These are phyloP conservation scores for Aspergillus nanangensis DNA, from an alignment of 495 filamentous ascomycete species.

Conservation along the genomic window DNA sequence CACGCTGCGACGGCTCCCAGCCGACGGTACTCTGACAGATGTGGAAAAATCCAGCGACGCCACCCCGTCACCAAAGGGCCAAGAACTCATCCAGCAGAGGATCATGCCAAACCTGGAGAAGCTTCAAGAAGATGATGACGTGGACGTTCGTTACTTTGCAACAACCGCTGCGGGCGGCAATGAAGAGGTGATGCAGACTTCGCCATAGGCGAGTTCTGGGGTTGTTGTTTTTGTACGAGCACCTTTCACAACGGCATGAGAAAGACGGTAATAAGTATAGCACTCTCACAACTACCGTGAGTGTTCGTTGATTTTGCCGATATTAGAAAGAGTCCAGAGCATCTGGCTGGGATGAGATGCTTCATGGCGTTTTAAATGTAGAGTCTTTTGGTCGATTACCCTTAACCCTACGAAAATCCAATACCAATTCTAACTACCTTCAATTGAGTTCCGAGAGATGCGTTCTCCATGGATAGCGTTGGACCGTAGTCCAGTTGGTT, in stretches of 20 bases:
- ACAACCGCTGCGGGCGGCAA: constrained; percentile 56
- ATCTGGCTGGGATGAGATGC: constrained; percentile 34
- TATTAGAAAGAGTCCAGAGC: constrained; percentile 37
- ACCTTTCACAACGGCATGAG: constrained; percentile 13
- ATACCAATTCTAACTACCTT: too few species aligned
- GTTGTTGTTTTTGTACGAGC: constrained; percentile 4
- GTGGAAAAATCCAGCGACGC: constrained; percentile 71
- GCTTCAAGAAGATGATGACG: constrained; percentile 91
- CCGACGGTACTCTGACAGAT: constrained; percentile 76
- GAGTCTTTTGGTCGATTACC: constrained; percentile 31
- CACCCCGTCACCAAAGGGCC: constrained; percentile 64
- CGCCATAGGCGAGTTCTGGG: constrained; percentile 27
- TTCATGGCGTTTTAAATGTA: constrained; percentile 43
- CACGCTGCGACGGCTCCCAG: constrained; percentile 83
- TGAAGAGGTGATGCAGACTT: constrained; percentile 48
- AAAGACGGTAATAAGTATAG: constrained; percentile 11
- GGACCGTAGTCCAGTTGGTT: too few species aligned
- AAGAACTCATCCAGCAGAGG: constrained; percentile 79
- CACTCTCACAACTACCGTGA: constrained; percentile 16
- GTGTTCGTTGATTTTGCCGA: constrained; percentile 24
- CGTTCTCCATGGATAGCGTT: too few species aligned
- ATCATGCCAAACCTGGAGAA: constrained; percentile 91
- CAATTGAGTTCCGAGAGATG: too few species aligned
- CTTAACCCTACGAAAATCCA: constrained; percentile 16
- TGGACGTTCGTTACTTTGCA: constrained; percentile 96